Evolutionary conservation across 768 basidiomycete species (phyloP), one percentile per base, ranked within the genome.

Genomic region (Clitopilus passeckerianus): DNA sequence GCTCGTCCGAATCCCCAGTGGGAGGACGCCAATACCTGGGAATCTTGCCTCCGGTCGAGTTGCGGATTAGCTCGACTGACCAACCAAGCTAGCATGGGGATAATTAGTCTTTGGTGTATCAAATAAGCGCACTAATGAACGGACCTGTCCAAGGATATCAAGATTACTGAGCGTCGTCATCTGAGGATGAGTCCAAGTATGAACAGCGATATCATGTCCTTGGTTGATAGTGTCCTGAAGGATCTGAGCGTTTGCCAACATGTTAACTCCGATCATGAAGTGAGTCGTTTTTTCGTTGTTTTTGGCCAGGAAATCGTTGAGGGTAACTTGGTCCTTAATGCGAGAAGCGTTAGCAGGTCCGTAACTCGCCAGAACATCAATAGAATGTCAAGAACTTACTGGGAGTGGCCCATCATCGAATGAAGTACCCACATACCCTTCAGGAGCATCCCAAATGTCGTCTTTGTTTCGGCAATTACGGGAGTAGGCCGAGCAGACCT

Each of bases 261-360:
- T 89, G 68, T 93, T 90, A 33, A 80, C 68, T 16, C 95, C 95
- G 63, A 97, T 95, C 78, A 94, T 84, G 71, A 95, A 96, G 69
- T 95, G 93, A 4, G 94, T 95, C 3, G 86, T 86, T 16, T 71
- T 80, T 59, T 85, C 71, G 60, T 87, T 83, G 59, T 95, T 80
- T 16, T 75, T 57, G 60, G 78, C 63, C 54, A 96, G 76, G 70
- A 93, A 95, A 6, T 81, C 65, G 66, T 90, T 82, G 20, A 96
- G 80, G 9, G 61, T 61, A 0, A 67, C 65, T 15, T 81, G 80
- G 8, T 73, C 59, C 80, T 82, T 54, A 6, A 59, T 0, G 9
- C 58, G 53, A 41, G 34, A 20, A 14, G 37, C 14, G 14, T 65
- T 54, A 54, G 57, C 54, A 30, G 55, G 10, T 3, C 46, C n/a